Base-by-base conservation (phyloP, 1,284 basidiomycete species). In the Rhodotorula sp. region DNA sequence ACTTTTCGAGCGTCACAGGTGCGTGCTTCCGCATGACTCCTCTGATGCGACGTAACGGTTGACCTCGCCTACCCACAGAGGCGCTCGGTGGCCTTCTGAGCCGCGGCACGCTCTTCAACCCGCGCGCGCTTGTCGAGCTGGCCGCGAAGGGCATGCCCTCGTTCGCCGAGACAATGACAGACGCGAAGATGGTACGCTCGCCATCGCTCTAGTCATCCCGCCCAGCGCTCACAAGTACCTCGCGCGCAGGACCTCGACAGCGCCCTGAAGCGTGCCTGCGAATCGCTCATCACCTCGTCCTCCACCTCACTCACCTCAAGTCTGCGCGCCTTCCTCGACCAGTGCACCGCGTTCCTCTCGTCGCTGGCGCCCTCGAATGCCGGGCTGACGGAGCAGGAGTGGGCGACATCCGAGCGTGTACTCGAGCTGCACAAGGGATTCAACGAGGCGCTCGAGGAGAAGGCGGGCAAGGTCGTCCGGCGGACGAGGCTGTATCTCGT, bases 231-330 rank as follows among this genome's bases (percentile, higher is more conserved):
- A n/a, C n/a, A n/a, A n/a, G n/a, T n/a, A 2, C 10, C 27, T 34
- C 65, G 7, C 34, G n/a, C 37, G 41, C 67, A 93, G 89, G 89
- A 89, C 70, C 89, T 96, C 70, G 94, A 96, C 81, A 85, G 89
- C 65, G 90, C 90, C 59, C 86, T 96, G 56, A 91, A 91, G 79
- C 84, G 84, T 39, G 88, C 88, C 0, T 96, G 93, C 82, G 92
- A 94, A 82, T 87, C 88, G 51, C 85, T 92, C 56, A 95, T 97
- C 72, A 81, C 85, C 4, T 82, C 86, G n/a, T 88, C 88, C 71
- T 84, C 88, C 2, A 81, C 84, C 50, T 80, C 83, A 0, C 85
- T 85, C 1, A 82, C 83, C 34, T 82, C 83, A 19, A 85, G 88
- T 1, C 80, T 92, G 13, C 86, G 84, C 51, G 77, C 82, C 29